These are phyloP conservation scores for Fraxinus xanthoxyloides DNA, from an alignment of 305 asterid species.

Conservation along the genomic window DNA sequence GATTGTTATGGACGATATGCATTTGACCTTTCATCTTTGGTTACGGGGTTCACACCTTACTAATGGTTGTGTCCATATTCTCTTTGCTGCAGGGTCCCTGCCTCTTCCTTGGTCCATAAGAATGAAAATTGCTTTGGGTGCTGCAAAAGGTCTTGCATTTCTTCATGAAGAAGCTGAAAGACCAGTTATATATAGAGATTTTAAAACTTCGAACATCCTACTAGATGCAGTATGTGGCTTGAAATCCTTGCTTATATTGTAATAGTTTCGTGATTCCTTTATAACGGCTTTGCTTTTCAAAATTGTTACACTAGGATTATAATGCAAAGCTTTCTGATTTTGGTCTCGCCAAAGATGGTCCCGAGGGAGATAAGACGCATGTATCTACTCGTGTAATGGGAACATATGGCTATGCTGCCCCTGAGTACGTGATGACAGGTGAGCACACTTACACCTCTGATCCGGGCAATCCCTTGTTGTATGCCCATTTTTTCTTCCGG, in stretches of 20 bases:
- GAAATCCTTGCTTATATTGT: conserved; percentile 15
- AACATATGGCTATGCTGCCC: conserved; percentile 89
- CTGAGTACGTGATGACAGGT: conserved; percentile 91
- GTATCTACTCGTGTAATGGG: conserved; percentile 94
- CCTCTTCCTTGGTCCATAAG: conserved; percentile 83
- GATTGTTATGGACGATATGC: background rate
- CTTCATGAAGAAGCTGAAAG: conserved; percentile 90
- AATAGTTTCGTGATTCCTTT: background rate
- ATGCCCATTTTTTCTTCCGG: background rate
- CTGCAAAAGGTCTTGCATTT: conserved; percentile 86
- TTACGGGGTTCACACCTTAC: conserved; percentile 4
- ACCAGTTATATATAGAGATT: conserved; percentile 81
- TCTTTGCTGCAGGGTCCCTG: conserved; percentile 48
- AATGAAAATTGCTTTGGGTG: conserved; percentile 76
- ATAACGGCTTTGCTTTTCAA: conserved; percentile 3
- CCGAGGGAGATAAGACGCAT: conserved; percentile 83
- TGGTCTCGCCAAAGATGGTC: conserved; percentile 90
- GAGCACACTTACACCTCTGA: background rate
- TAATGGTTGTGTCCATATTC: conserved; percentile 1
- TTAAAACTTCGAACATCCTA: conserved; percentile 73
- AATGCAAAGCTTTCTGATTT: conserved; percentile 88
- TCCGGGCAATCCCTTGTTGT: background rate
- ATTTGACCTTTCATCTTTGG: background rate
- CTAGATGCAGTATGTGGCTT: conserved; percentile 58
- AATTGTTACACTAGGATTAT: conserved; percentile 52